Conservation (phyloP, 345 rosid species). For the Euphorbia lathyris region DNA sequence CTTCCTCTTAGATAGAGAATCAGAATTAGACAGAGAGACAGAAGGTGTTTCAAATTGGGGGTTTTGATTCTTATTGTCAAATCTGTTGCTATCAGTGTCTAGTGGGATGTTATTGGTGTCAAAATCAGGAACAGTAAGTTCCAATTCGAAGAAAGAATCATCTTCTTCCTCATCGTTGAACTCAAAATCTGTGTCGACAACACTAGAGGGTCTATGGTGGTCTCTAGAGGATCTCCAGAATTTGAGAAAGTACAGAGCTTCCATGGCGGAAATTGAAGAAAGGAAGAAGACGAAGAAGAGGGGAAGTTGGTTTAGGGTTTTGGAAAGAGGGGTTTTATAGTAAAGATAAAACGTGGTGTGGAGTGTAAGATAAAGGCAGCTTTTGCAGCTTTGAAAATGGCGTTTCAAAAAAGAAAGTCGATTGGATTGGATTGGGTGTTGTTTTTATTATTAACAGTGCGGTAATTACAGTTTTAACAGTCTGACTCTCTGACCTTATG, state of each 20-base stretch:
- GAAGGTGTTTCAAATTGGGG: slow-evolving; percentile 23
- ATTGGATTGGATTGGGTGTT: slow-evolving; percentile 9
- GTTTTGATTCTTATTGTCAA: slow-evolving; percentile 20
- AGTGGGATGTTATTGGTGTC: slow-evolving; percentile 19
- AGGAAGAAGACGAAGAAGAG: background rate
- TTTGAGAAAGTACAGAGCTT: slow-evolving; percentile 62
- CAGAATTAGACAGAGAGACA: slow-evolving; percentile 30
- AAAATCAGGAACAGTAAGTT: slow-evolving; percentile 55
- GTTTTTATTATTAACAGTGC: background rate
- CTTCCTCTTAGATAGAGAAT: slow-evolving; percentile 52
- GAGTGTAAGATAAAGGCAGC: slow-evolving; percentile 21
- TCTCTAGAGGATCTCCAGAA: slow-evolving; percentile 47
- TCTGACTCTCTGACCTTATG: background rate
- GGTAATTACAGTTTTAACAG: slow-evolving; percentile 5
- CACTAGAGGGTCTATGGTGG: slow-evolving; percentile 16
- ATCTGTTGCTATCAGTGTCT: slow-evolving; percentile 15
- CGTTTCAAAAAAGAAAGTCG: slow-evolving; percentile 23
- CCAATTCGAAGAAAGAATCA: slow-evolving; percentile 84
- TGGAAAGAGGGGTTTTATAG: slow-evolving; percentile 15
- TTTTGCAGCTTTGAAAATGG: slow-evolving; percentile 38
- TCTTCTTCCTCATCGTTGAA: slow-evolving; percentile 50
- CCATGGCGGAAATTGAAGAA: slow-evolving; percentile 41
- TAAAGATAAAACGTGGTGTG: slow-evolving; percentile 7
- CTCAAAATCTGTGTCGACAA: slow-evolving; percentile 29
- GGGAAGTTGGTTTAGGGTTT: slow-evolving; percentile 7